Evolutionary conservation across 1,284 basidiomycete species (phyloP), one percentile per base, ranked within the genome.

Genomic region (Papiliotrema nemorosa): DNA sequence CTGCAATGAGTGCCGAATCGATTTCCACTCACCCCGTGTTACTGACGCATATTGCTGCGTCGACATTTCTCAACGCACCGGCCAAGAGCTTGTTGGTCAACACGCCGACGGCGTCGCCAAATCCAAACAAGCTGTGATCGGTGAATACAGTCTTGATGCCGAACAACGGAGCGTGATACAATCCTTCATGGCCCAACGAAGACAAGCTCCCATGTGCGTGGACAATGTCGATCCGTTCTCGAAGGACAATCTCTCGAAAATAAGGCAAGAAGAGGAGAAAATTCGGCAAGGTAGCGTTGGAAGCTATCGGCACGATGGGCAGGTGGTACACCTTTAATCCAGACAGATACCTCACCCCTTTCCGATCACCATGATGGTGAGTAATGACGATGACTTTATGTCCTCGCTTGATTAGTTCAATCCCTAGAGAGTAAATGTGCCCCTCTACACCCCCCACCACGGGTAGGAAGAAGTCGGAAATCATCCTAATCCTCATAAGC

Each of bases 381-480:
- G 94, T 97, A 55, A 98, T 88, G 26, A 96, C 84, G 57, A 97
- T 86, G 47, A 98, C 90, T 88, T 93, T 60, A 73, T 98, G 92
- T 1, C 93, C 91, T 25, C 82, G 81, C 36, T 80, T 79, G 48
- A 92, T 82, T 44, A 98, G 82, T 50, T 87, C 84, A n/a, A 86
- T 84, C 56, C 86, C 84, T 34, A 97, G 80, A 82, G 88, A 90
- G 76, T 91, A 97, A 45, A 97, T 93, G 73, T 97, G 92, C 56
- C 85, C 93, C 74, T 98, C 96, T 22, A 99, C 93, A 10, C 96
- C 96, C 22, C 96, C 96, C 2, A 96, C 86, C 56, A 85, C 82
- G 0, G 94, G 94, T 67, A 90, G 86, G 77, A 97, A 99, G 78
- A 97, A 99, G 75, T 99, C 94, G 43, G 86, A 90, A 42, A 97